Conservation (phyloP, 345 rosid genomes). For the Raphanus raphanistrum region DNA sequence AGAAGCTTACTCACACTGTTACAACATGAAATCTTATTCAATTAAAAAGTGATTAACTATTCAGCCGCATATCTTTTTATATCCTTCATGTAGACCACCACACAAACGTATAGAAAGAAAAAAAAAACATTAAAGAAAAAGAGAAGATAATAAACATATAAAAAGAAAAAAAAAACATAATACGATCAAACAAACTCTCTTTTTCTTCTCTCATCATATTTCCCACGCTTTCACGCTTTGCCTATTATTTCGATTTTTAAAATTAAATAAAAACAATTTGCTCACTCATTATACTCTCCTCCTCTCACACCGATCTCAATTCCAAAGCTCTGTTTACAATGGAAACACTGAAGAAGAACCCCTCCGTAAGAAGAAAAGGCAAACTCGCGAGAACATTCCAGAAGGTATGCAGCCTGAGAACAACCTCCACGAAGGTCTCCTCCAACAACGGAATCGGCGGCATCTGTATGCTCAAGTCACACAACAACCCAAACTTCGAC, state of each 20-base stretch:
- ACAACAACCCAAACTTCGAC: conserved; percentile 44
- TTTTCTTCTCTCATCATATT: conserved; percentile 16
- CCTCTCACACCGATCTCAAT: not conserved
- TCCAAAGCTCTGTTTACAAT: conserved; percentile 33
- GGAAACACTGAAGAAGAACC: conserved; percentile 61
- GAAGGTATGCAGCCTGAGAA: conserved; percentile 57
- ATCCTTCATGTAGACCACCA: not conserved
- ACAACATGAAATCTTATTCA: not conserved
- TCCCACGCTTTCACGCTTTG: conserved; percentile 44
- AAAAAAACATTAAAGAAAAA: not conserved
- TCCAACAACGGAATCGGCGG: conserved; percentile 77
- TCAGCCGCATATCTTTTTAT: not conserved
- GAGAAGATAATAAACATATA: not conserved
- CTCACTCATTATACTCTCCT: not conserved
- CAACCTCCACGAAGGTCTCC: conserved; percentile 47
- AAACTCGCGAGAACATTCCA: conserved; percentile 69
- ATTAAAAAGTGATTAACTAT: not conserved
- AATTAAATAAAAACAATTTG: not conserved
- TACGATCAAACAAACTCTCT: conserved; percentile 20
- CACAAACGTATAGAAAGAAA: not conserved
- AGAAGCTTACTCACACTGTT: not conserved
- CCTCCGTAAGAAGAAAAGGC: conserved; percentile 47
- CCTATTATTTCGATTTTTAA: conserved; percentile 11
- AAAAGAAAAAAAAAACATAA: conserved; percentile 14
- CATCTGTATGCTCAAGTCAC: conserved; percentile 62